Base-by-base conservation (phyloP, 2,329 filamentous ascomycete genomes). In the Xylaria sp. region DNA sequence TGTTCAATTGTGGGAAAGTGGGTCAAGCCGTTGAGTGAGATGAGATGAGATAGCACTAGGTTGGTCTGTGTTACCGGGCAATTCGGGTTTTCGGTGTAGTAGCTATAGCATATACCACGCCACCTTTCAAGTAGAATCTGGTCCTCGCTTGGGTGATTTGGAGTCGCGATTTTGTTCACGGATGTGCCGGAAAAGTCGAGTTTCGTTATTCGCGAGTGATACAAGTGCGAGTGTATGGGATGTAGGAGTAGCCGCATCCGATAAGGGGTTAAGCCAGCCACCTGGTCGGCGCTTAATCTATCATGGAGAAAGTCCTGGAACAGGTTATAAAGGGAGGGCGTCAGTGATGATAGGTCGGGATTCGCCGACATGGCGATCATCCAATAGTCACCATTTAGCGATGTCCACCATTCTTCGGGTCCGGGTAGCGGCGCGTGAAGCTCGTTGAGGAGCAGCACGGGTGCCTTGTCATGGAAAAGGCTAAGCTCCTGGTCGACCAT, bases 401-500 rank as follows among this genome's bases (percentile, higher is more conserved):
- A 85, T 70, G 86, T 83, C 90, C 90, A 92, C 4, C 92, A 81
- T 4, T 83, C 77, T 71, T 92, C 89, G 1, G 88, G 79, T 3
- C 81, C 81, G 3, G 90, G 90, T 75, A 93, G 86, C 3, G 90
- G 88, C 49, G 88, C 87, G 26, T 85, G 84, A 57, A 92, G 85
- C 66, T 92, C 89, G 36, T 86, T 89, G 63, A 91, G 86, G 15
- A 89, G 87, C 65, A 93, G 86, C 38, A 91, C 80, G 0, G 89
- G 88, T 1, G 84, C 83, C 0, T 84, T 87, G 74, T 92, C 89
- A 71, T 90, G 85, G 79, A 91, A 91, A 9, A 92, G 81, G 57
- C 88, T 87, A 64, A 92, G 81, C 78, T 93, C 91, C 74, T 92
- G 90, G 75, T 93, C 91, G 28, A 91, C 85, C 87, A 92, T 91